A percentile compares a stretch with the other conserved stretches of the same genome.
Conservation (phyloP, 495 filamentous ascomycete genomes). For the Hypoxylon trugodes region DNA sequence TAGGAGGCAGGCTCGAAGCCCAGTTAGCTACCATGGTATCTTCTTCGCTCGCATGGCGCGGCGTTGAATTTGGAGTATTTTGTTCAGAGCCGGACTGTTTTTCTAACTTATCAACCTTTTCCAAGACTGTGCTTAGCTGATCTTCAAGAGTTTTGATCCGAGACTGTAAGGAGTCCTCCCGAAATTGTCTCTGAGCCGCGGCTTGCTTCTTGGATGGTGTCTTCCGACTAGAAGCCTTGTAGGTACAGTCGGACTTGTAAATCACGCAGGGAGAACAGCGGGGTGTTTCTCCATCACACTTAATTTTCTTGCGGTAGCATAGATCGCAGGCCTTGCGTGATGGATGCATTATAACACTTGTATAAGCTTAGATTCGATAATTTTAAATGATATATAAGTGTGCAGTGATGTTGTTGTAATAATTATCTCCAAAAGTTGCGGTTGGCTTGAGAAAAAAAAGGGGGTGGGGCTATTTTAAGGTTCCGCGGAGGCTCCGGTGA, state of each 20-base stretch:
- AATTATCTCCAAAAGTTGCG: too few relatives aligned
- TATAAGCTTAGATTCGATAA: too few relatives aligned
- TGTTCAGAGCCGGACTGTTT: background rate
- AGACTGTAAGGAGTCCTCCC: background rate
- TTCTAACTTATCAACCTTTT: background rate
- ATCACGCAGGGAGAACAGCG: background rate
- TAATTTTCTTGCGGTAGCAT: conserved; percentile 2
- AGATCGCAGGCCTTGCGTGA: background rate
- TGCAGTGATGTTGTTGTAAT: too few relatives aligned
- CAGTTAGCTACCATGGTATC: background rate
- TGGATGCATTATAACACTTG: background rate
- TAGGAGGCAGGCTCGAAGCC: background rate
- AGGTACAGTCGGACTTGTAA: background rate
- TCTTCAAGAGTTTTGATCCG: background rate
- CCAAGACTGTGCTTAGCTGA: background rate
- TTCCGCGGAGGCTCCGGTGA: conserved; percentile 6
- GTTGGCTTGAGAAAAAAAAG: too few relatives aligned
- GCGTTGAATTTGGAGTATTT: background rate
- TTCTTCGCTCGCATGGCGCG: background rate
- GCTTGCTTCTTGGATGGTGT: background rate
- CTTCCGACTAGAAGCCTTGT: background rate
- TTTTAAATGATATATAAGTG: too few relatives aligned
- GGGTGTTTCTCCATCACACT: background rate
- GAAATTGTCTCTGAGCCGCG: background rate
- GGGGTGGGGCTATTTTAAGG: too few relatives aligned